These are phyloP conservation scores for Barnettozyma siamensis DNA, from an alignment of 805 yeast genomes.

Conservation along the genomic window DNA sequence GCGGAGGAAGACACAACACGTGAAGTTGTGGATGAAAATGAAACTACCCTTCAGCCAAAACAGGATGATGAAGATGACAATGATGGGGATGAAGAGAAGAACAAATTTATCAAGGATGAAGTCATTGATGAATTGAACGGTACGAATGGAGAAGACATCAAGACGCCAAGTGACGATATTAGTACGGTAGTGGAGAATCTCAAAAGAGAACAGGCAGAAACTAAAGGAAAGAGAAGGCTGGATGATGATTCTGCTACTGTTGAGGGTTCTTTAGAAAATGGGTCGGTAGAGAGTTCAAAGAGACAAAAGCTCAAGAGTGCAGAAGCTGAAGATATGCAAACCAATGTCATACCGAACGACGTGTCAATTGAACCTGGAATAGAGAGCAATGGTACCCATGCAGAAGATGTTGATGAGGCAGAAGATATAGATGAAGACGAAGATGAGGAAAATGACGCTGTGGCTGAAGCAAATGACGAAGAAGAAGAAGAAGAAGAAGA, in stretches of 20 bases:
- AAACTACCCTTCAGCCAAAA: constrained; percentile 11
- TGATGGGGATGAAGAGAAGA: constrained; percentile 8
- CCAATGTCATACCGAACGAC: too few relatives aligned
- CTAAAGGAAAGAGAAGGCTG: constrained; percentile 12
- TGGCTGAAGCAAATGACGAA: constrained; percentile 15
- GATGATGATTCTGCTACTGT: constrained; percentile 13
- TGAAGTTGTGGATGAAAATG: constrained; percentile 18
- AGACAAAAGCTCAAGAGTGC: constrained; percentile 8
- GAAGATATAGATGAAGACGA: constrained; percentile 13
- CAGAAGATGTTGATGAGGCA: constrained; percentile 10
- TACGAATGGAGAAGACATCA: constrained; percentile 18
- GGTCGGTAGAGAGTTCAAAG: constrained; percentile 17
- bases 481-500: too few relatives aligned
- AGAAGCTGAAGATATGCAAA: too few relatives aligned
- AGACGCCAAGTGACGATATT: constrained; percentile 20
- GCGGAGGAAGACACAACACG: constrained; percentile 15
- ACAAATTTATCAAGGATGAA: constrained; percentile 21
- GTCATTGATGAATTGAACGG: constrained; percentile 17
- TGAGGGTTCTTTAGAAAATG: constrained; percentile 21
- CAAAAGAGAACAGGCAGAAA: constrained; percentile 8
- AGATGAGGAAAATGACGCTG: constrained; percentile 6
- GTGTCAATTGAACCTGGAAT: too few relatives aligned
- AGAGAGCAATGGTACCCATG: not conserved
- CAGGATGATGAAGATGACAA: constrained; percentile 9
- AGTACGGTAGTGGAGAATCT: constrained; percentile 17